These are phyloP conservation scores for Phyllosticta citribraziliensis DNA, from an alignment of 2,329 filamentous ascomycete genomes.

Conservation along the genomic window DNA sequence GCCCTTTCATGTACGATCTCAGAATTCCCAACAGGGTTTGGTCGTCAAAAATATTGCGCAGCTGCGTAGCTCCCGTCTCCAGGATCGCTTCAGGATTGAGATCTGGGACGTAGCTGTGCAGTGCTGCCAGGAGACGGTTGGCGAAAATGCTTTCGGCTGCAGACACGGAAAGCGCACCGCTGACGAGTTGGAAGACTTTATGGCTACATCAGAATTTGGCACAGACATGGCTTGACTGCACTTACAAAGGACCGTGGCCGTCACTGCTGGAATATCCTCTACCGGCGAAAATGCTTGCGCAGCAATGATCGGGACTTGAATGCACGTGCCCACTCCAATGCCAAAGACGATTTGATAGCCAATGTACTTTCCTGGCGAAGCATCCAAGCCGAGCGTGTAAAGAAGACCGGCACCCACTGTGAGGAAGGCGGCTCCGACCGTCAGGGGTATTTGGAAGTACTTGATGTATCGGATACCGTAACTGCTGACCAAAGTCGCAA, in stretches of 20 bases:
- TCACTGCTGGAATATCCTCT: slow-evolving; percentile 10
- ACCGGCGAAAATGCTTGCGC: slow-evolving; percentile 11
- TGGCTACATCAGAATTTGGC: too few relatives aligned
- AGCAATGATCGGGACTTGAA: slow-evolving; percentile 14
- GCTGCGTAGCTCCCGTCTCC: slow-evolving; percentile 33
- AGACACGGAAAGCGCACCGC: slow-evolving; percentile 55
- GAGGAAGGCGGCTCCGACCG: slow-evolving; percentile 21
- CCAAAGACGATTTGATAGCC: slow-evolving; percentile 21
- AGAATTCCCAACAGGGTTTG: too few relatives aligned
- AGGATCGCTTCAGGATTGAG: slow-evolving; percentile 30
- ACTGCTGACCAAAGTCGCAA: neutral
- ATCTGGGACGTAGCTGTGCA: slow-evolving; percentile 35
- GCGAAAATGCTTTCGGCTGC: slow-evolving; percentile 59
- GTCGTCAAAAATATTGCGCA: slow-evolving; percentile 1
- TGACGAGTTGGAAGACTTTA: slow-evolving; percentile 50
- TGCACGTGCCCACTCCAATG: slow-evolving; percentile 16
- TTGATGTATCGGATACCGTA: neutral
- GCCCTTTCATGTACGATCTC: too few relatives aligned
- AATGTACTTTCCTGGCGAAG: slow-evolving; percentile 17
- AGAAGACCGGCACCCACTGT: slow-evolving; percentile 22
- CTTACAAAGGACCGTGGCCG: slow-evolving; percentile 33
- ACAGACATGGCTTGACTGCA: too few relatives aligned
- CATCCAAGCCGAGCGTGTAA: slow-evolving; percentile 14
- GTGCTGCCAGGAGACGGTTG: slow-evolving; percentile 48
- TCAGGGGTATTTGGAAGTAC: slow-evolving; percentile 12